Conservation (phyloP, 1,284 basidiomycete genomes). For the Boletellus deceptivus region DNA sequence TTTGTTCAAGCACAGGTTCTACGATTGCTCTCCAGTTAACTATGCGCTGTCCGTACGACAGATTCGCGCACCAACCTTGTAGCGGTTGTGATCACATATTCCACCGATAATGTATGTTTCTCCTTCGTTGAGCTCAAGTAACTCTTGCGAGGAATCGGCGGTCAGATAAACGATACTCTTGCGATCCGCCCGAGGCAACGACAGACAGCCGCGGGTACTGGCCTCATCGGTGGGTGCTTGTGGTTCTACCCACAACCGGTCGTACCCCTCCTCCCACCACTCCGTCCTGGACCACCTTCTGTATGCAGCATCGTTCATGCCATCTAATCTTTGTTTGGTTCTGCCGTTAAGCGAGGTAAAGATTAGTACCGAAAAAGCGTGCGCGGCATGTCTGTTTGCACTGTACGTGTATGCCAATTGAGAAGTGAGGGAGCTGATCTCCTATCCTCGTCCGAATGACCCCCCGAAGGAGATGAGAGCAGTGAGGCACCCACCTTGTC, state of each 20-base stretch:
- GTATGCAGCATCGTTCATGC: constrained; percentile 66
- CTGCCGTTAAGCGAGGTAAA: constrained; percentile 79
- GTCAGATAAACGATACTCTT: constrained; percentile 87
- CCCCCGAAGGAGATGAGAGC: constrained; percentile 14
- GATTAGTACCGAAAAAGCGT: constrained; percentile 71
- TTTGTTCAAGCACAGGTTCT: constrained; percentile 91
- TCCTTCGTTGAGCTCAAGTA: constrained; percentile 75
- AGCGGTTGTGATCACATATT: constrained; percentile 94
- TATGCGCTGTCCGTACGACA: background rate
- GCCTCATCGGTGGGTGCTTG: constrained; percentile 5
- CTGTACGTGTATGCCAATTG: constrained; percentile 91
- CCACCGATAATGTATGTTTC: constrained; percentile 97
- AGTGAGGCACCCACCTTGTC: constrained; percentile 70
- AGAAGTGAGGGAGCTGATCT: constrained; percentile 82
- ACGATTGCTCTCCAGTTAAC: constrained; percentile 1
- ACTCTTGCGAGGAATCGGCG: constrained; percentile 87
- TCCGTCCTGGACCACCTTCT: constrained; percentile 79
- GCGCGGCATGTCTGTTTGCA: constrained; percentile 70
- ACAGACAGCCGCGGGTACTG: constrained; percentile 8
- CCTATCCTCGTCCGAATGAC: constrained; percentile 47
- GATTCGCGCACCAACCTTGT: constrained; percentile 60
- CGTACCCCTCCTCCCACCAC: constrained; percentile 78
- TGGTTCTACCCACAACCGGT: constrained; percentile 56
- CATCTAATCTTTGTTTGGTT: constrained; percentile 67
- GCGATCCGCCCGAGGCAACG: constrained; percentile 10